Evolutionary conservation across 306 rosid genomes (phyloP).

Genomic region (Trifolium repens): DNA sequence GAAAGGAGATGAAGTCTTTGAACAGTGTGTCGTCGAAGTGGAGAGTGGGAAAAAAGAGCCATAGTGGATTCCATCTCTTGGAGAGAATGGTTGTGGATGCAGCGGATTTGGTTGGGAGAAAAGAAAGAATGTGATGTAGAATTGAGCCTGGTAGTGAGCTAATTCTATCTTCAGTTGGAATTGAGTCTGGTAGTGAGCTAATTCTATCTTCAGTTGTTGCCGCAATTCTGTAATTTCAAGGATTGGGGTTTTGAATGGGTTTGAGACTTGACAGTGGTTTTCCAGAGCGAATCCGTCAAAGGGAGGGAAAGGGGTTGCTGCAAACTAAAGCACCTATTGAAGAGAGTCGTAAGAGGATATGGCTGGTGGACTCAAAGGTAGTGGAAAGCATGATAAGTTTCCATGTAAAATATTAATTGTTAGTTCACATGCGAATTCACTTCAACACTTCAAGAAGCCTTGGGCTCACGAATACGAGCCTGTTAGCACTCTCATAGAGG

Average conservation of each 20-base stretch:
- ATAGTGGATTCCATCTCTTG: neutral
- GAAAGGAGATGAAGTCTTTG: too few relatives aligned
- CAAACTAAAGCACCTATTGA: slow-evolving; percentile 74
- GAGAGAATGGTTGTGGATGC: neutral
- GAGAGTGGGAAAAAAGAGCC: neutral
- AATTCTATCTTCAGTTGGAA: neutral
- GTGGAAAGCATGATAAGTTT: slow-evolving; percentile 29
- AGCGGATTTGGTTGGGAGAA: neutral
- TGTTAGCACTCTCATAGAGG: slow-evolving; percentile 62
- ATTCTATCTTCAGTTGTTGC: too few relatives aligned
- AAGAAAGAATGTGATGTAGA: neutral
- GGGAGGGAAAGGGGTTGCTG: neutral
- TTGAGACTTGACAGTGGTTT: too few relatives aligned
- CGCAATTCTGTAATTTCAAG: too few relatives aligned
- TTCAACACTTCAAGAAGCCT: slow-evolving; percentile 88
- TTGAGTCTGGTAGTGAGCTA: too few relatives aligned
- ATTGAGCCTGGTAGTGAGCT: neutral
- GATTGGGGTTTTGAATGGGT: too few relatives aligned
- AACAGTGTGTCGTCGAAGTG: neutral
- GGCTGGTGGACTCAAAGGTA: slow-evolving; percentile 97
- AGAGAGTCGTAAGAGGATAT: slow-evolving; percentile 85
- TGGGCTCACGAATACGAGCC: slow-evolving; percentile 98
- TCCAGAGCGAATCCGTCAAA: too few relatives aligned
- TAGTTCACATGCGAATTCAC: slow-evolving; percentile 79
- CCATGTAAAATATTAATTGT: slow-evolving; percentile 48